phyloP scores from a whole-genome alignment of 1,284 basidiomycete genomes.

The Ganoderma sinense region DNA sequence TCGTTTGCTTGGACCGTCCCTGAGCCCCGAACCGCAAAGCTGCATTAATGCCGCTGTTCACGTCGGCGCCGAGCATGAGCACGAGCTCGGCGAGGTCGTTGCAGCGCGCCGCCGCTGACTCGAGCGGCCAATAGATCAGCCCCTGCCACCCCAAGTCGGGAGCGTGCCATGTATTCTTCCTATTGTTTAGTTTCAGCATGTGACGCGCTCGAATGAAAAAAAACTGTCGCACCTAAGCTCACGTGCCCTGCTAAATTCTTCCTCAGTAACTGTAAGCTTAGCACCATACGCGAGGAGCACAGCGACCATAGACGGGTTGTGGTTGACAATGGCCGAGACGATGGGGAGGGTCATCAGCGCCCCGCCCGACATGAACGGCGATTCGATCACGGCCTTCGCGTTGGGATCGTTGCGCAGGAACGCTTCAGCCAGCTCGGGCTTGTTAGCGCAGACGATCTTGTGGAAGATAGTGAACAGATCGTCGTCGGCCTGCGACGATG shows the following conservation, averaged over 20 bases:
- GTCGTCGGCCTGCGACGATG: constrained; percentile 56
- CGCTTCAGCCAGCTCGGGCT: constrained; percentile 51
- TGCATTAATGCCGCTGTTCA: constrained; percentile 39
- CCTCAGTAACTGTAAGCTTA: constrained; percentile 42
- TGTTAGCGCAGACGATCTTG: constrained; percentile 47
- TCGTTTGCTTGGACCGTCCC: constrained; percentile 33
- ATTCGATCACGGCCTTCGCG: constrained; percentile 53
- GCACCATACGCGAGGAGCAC: constrained; percentile 51
- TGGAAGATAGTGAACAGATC: constrained; percentile 57
- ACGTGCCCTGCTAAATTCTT: constrained; percentile 41
- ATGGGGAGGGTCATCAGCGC: constrained; percentile 44
- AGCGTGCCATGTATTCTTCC: background rate
- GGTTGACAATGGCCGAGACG: constrained; percentile 42
- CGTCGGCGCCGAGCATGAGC: constrained; percentile 49
- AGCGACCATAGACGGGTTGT: constrained; percentile 48
- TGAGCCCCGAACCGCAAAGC: background rate
- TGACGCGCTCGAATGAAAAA: background rate
- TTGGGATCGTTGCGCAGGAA: constrained; percentile 58
- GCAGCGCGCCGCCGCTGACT: constrained; percentile 46
- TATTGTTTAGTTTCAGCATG: background rate
- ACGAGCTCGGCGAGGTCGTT: constrained; percentile 54
- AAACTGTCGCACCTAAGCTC: constrained; percentile 32
- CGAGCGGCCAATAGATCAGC: constrained; percentile 45
- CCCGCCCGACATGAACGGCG: constrained; percentile 42
- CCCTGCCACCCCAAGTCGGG: constrained; percentile 13